Evolutionary conservation across 768 basidiomycete species (phyloP).

Genomic region (Boletellus ananas): DNA sequence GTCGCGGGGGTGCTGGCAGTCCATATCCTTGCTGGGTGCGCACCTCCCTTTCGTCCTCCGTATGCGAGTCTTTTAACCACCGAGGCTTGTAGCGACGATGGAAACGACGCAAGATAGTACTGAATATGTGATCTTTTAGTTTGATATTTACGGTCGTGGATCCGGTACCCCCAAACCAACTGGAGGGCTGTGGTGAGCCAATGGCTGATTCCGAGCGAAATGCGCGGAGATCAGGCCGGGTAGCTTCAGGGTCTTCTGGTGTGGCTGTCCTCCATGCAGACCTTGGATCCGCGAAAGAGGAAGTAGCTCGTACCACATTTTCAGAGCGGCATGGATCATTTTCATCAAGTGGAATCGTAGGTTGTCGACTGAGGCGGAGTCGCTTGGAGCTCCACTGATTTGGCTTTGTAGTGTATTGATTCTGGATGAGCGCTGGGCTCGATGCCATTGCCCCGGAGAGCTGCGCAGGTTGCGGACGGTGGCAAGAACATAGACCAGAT

Average conservation of each 20-base stretch:
- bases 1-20: neutral
- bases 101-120: conserved; percentile 75
- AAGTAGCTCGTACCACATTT: conserved; percentile 27
- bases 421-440: conserved; percentile 59
- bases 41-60: conserved; percentile 56
- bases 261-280: conserved; percentile 12
- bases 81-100: conserved; percentile 43
- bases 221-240: conserved; percentile 34
- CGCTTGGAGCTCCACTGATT: conserved; percentile 24
- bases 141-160: conserved; percentile 92
- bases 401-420: conserved; percentile 21
- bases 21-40: conserved; percentile 40
- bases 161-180: conserved; percentile 83
- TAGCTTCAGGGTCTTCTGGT: conserved; percentile 27
- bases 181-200: conserved; percentile 33
- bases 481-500: conserved; percentile 28
- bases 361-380: conserved; percentile 42
- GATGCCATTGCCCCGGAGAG: conserved; percentile 58
- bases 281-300: conserved; percentile 23
- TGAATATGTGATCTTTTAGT: conserved; percentile 94
- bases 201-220: conserved; percentile 40
- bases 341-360: conserved; percentile 35
- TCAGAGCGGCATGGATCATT: conserved; percentile 45
- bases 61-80: conserved; percentile 36
- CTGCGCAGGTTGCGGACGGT: conserved; percentile 39